These are phyloP conservation scores for Chalciporus piperatus DNA, from an alignment of 768 basidiomycete species.

Conservation along the genomic window DNA sequence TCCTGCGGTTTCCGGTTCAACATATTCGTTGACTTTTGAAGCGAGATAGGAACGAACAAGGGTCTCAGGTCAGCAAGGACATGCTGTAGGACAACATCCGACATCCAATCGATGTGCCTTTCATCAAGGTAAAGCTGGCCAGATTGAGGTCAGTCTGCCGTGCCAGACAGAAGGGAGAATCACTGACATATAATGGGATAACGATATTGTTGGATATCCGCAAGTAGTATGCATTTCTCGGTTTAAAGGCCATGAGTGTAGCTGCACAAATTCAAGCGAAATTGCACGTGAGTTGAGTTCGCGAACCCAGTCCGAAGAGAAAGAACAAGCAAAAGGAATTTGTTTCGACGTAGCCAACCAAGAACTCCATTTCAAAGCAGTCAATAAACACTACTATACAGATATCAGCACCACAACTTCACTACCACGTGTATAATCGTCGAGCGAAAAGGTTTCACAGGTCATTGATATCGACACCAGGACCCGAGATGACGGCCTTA, in stretches of 20 bases:
- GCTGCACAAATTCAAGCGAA: neutral
- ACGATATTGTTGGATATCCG: constrained; percentile 71
- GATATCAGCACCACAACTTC: neutral
- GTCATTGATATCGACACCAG: constrained; percentile 51
- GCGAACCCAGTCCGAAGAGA: too few relatives aligned
- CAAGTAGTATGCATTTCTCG: constrained; percentile 80
- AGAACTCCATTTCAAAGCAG: too few relatives aligned
- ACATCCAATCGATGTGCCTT: constrained; percentile 89
- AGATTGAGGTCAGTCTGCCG: constrained; percentile 6
- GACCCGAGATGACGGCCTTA: constrained; percentile 86
- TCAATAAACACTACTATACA: neutral
- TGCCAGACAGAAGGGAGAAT: neutral
- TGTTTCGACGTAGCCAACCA: too few relatives aligned
- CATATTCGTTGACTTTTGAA: neutral
- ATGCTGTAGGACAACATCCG: constrained; percentile 72
- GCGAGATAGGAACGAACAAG: constrained; percentile 40
- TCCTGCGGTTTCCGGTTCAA: constrained; percentile 38
- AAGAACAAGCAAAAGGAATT: too few relatives aligned
- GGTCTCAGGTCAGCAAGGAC: constrained; percentile 79
- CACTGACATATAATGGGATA: constrained; percentile 74
- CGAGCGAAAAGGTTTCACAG: constrained; percentile 30
- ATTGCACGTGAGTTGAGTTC: neutral
- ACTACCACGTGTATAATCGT: too few relatives aligned
- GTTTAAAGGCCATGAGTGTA: constrained; percentile 55
- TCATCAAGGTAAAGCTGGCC: constrained; percentile 82